Evolutionary conservation across 148 eudicot species (phyloP).

Genomic region (Persicaria tinctoria): DNA sequence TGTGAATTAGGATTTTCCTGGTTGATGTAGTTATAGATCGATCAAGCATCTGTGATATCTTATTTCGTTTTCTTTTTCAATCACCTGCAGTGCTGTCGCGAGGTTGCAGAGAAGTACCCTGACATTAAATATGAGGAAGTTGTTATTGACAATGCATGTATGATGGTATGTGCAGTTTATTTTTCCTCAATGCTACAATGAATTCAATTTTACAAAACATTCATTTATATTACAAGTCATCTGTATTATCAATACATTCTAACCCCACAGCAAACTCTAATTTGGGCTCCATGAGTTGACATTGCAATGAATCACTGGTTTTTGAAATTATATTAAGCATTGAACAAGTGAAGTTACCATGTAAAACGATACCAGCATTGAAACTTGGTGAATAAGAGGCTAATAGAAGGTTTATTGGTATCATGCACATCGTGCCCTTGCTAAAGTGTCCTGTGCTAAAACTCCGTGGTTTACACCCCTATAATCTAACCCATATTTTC

Average conservation of each 20-base stretch:
- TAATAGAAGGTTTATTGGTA: neutral
- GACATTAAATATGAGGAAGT: slow-evolving; percentile 93
- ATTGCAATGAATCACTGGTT: neutral
- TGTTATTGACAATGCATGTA: slow-evolving; percentile 91
- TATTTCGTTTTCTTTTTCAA: slow-evolving; percentile 1
- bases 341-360: neutral
- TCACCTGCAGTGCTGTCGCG: slow-evolving; percentile 83
- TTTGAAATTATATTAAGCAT: neutral
- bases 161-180: slow-evolving; percentile 60
- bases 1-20: neutral
- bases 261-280: neutral
- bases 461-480: neutral
- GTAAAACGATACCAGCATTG: neutral
- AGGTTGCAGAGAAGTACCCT: slow-evolving; percentile 97
- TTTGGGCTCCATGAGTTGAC: neutral
- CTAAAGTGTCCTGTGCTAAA: neutral
- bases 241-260: too few species aligned
- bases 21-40: neutral
- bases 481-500: neutral
- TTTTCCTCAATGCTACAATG: neutral
- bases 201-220: neutral
- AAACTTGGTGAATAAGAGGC: neutral
- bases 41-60: neutral
- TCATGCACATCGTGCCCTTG: neutral
- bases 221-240: too few species aligned